A percentile compares a stretch with the other conserved stretches of the same genome.
Conservation (phyloP, 192 early-diverging fungal genomes). For the Umbelopsis isabellina region DNA sequence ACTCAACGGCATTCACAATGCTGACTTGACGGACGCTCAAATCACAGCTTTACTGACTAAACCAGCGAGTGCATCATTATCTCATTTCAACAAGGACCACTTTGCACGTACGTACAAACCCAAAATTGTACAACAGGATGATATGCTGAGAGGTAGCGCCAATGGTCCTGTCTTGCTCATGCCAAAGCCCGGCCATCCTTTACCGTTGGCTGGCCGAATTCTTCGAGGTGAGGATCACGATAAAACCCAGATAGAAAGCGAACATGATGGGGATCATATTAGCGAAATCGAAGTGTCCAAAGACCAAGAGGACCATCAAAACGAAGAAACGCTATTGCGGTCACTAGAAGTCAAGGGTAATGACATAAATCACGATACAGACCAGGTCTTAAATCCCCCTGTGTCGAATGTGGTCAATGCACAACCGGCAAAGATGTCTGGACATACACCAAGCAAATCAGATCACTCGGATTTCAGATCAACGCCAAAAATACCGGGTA, state of each 20-base stretch:
- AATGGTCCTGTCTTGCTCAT: not conserved
- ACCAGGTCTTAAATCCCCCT: too few relatives aligned
- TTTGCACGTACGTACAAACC: constrained; percentile 1
- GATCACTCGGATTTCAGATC: too few relatives aligned
- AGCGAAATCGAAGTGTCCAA: not conserved
- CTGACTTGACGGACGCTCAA: constrained; percentile 1
- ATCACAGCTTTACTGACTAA: constrained; percentile 3
- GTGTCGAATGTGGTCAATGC: too few relatives aligned
- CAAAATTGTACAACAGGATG: not conserved
- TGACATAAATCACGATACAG: not conserved
- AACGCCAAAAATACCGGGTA: too few relatives aligned
- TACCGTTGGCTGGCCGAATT: not conserved
- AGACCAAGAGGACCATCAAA: not conserved
- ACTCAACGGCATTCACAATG: constrained; percentile 6
- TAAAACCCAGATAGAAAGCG: constrained; percentile 18
- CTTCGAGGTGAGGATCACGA: constrained; percentile 9
- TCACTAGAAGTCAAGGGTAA: not conserved
- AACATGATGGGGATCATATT: not conserved
- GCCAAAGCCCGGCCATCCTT: constrained; percentile 4
- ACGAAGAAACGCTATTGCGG: not conserved
- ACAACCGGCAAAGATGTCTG: too few relatives aligned
- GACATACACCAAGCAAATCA: too few relatives aligned
- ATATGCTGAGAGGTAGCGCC: not conserved
- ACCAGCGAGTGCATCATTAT: not conserved
- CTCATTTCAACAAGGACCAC: constrained; percentile 8